Evolutionary conservation across 352 stramenopile species (phyloP).

Genomic region (Globisporangium radiosum): DNA sequence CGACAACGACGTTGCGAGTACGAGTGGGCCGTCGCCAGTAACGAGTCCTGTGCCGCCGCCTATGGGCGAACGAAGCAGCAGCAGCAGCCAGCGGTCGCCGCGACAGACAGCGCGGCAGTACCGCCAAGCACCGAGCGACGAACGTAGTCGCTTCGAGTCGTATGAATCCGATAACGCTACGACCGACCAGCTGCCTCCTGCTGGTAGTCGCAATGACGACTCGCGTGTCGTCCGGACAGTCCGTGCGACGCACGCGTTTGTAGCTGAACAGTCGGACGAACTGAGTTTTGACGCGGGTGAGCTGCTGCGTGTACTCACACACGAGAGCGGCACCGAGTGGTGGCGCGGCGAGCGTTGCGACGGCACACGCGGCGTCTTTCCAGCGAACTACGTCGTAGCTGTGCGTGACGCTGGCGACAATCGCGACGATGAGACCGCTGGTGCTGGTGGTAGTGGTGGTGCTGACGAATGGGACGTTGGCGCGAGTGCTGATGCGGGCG

Average conservation of each 20-base stretch:
- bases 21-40: background rate
- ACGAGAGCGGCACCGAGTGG: slow-evolving; percentile 37
- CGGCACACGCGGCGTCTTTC: slow-evolving; percentile 52
- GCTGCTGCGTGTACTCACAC: slow-evolving; percentile 46
- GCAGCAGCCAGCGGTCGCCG: slow-evolving; percentile 18
- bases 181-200: background rate
- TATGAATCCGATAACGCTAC: background rate
- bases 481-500: background rate
- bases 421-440: background rate
- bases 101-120: slow-evolving; percentile 26
- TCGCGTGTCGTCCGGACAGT: background rate
- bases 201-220: background rate
- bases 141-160: background rate
- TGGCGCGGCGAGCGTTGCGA: slow-evolving; percentile 61
- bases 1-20: background rate
- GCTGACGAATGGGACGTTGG: background rate
- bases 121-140: slow-evolving; percentile 1
- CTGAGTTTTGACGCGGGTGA: slow-evolving; percentile 43
- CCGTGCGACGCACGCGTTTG: slow-evolving; percentile 30
- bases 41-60: slow-evolving; percentile 10
- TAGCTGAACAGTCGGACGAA: slow-evolving; percentile 39
- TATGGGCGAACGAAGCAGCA: slow-evolving; percentile 11
- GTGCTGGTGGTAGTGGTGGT: background rate
- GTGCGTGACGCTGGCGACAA: background rate
- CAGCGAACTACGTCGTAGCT: slow-evolving; percentile 34